phyloP scores from a whole-genome alignment of 768 basidiomycete genomes.

The Amanita rimosa region DNA sequence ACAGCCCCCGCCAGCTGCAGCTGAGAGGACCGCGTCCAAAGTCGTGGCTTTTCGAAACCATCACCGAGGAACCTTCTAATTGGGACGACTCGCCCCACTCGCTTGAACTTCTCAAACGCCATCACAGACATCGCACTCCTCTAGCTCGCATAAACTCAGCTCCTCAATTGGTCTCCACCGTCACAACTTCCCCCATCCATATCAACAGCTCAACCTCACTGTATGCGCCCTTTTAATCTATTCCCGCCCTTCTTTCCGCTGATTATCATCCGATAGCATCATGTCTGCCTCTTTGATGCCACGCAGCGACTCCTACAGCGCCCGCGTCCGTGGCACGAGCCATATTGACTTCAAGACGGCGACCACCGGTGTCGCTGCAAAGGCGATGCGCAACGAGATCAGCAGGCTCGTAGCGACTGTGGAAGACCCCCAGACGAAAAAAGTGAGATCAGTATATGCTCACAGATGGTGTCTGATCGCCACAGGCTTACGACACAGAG shows the following conservation, averaged over 20 bases:
- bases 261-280: slow-evolving; percentile 18
- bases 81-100: slow-evolving; percentile 14
- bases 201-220: slow-evolving; percentile 29
- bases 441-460: slow-evolving; percentile 33
- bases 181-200: slow-evolving; percentile 48
- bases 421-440: slow-evolving; percentile 68
- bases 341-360: slow-evolving; percentile 98
- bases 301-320: slow-evolving; percentile 54
- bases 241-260: slow-evolving; percentile 8
- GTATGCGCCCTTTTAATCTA: slow-evolving; percentile 18
- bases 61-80: slow-evolving; percentile 36
- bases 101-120: slow-evolving; percentile 42
- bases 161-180: slow-evolving; percentile 54
- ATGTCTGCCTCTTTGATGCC: slow-evolving; percentile 50
- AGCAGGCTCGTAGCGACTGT: slow-evolving; percentile 85
- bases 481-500: slow-evolving; percentile 82
- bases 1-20: slow-evolving; percentile 8
- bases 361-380: slow-evolving; percentile 85
- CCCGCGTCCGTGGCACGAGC: slow-evolving; percentile 64
- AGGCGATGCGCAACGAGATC: slow-evolving; percentile 98
- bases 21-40: slow-evolving; percentile 16
- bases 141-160: slow-evolving; percentile 37
- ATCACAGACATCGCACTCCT: slow-evolving; percentile 42
- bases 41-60: slow-evolving; percentile 32
- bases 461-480: slow-evolving; percentile 10